These are phyloP conservation scores for Phaeophleospora eucalypticola DNA, from an alignment of 2,329 filamentous ascomycete genomes.

Conservation along the genomic window DNA sequence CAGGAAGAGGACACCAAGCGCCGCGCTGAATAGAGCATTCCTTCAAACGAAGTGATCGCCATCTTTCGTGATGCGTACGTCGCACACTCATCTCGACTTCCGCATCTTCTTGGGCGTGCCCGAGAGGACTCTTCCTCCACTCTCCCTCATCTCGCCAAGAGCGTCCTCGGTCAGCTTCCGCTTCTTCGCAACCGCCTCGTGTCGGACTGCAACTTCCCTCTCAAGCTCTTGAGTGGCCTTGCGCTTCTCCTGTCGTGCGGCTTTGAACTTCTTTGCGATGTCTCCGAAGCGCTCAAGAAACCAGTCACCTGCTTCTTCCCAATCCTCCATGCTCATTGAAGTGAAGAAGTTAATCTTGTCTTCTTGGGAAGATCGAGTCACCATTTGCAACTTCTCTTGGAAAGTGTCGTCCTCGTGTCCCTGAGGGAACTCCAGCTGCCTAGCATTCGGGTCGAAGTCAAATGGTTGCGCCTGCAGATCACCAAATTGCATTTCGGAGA, in stretches of 20 bases:
- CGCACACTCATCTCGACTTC: constrained; percentile 18
- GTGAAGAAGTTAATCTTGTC: constrained; percentile 50
- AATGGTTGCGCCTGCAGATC: constrained; percentile 28
- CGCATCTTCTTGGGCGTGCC: constrained; percentile 38
- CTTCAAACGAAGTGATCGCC: no score
- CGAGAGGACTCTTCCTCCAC: constrained; percentile 51
- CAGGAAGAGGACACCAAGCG: no score
- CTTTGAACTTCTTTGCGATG: constrained; percentile 50
- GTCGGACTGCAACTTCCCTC: constrained; percentile 50
- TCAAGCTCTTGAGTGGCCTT: constrained; percentile 53
- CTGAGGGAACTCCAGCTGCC: constrained; percentile 10
- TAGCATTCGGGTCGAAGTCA: constrained; percentile 24
- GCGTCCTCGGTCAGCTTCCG: constrained; percentile 36
- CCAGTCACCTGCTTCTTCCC: constrained; percentile 61
- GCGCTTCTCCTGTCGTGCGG: constrained; percentile 51
- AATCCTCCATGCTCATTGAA: constrained; percentile 50
- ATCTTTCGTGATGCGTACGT: not conserved
- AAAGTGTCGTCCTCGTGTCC: constrained; percentile 16
- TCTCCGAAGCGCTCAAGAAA: constrained; percentile 53
- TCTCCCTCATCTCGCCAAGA: constrained; percentile 47
- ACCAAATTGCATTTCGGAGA: constrained; percentile 26
- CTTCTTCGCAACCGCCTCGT: constrained; percentile 49
- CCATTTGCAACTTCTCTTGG: constrained; percentile 18
- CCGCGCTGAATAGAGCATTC: no score
- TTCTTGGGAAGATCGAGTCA: constrained; percentile 11